These are phyloP conservation scores for Trichosporon asahii DNA, from an alignment of 1,284 basidiomycete species.

Conservation along the genomic window DNA sequence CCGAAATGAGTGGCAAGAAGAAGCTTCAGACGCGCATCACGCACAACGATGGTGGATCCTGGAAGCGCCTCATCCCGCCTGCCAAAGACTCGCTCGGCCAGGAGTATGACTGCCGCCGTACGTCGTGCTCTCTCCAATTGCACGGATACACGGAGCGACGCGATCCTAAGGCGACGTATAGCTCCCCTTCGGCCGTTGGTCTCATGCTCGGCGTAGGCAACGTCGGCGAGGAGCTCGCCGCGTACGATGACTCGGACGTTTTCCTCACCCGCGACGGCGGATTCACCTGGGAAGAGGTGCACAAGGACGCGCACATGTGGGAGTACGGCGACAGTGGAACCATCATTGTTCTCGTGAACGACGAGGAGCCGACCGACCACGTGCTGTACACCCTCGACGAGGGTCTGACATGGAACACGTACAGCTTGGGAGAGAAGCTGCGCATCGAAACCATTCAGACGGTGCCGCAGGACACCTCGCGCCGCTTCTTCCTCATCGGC, in stretches of 20 bases:
- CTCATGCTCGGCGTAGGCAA: slow-evolving; percentile 97
- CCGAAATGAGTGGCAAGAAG: slow-evolving; percentile 70
- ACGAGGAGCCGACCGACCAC: slow-evolving; percentile 86
- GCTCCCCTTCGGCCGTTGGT: slow-evolving; percentile 84
- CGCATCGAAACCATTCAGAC: slow-evolving; percentile 77
- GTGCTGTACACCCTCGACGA: slow-evolving; percentile 86
- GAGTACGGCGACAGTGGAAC: slow-evolving; percentile 97
- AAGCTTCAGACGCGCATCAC: slow-evolving; percentile 81
- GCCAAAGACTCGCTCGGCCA: slow-evolving; percentile 70
- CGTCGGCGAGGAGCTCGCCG: slow-evolving; percentile 76
- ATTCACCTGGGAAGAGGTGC: slow-evolving; percentile 97
- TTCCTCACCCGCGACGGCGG: slow-evolving; percentile 96
- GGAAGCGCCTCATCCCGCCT: slow-evolving; percentile 80
- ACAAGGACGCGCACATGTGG: slow-evolving; percentile 97
- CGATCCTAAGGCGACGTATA: slow-evolving; percentile 87
- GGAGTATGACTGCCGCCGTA: slow-evolving; percentile 67
- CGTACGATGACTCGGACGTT: slow-evolving; percentile 85
- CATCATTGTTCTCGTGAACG: slow-evolving; percentile 87
- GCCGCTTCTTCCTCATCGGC: slow-evolving; percentile 85
- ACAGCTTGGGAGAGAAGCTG: slow-evolving; percentile 76
- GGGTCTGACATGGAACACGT: slow-evolving; percentile 81
- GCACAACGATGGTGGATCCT: slow-evolving; percentile 91
- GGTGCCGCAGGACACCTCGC: slow-evolving; percentile 83
- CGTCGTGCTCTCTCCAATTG: slow-evolving; percentile 80
- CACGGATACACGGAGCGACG: slow-evolving; percentile 93